These are phyloP conservation scores for Arabis hirsuta DNA, from an alignment of 345 rosid species.

Conservation along the genomic window DNA sequence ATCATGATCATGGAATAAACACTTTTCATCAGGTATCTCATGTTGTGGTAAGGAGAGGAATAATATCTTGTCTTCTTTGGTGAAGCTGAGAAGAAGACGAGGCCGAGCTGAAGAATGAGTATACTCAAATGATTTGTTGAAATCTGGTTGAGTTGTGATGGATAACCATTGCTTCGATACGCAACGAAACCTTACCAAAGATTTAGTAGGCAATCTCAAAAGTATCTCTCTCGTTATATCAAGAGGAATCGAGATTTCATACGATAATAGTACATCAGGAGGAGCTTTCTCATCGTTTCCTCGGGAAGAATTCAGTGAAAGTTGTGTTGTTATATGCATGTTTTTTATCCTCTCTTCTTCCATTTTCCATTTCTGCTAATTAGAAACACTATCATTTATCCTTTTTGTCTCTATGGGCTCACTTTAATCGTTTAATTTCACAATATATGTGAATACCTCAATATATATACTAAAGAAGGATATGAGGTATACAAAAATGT, in stretches of 20 bases:
- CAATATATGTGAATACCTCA: background rate
- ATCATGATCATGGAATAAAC: background rate
- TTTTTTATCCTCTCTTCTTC: background rate
- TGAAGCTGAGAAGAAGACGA: background rate
- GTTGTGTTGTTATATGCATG: background rate
- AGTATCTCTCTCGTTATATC: background rate
- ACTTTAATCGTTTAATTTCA: background rate
- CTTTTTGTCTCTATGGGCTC: background rate
- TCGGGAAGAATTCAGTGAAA: background rate
- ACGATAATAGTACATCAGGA: background rate
- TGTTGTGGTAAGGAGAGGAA: slow-evolving; percentile 4
- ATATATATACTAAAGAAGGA: background rate
- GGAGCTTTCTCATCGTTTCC: background rate
- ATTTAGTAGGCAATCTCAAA: background rate
- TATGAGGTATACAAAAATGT: no score
- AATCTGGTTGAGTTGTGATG: background rate
- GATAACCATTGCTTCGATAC: slow-evolving; percentile 9
- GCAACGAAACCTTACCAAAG: background rate
- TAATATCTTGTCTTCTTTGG: background rate
- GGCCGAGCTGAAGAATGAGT: background rate
- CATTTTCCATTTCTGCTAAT: background rate
- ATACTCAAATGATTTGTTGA: background rate
- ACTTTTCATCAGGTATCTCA: background rate
- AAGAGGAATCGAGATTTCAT: background rate
- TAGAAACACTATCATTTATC: no score